Evolutionary conservation across 2,329 filamentous ascomycete genomes (phyloP).

Genomic region (Aotearoamyces nothofagi): DNA sequence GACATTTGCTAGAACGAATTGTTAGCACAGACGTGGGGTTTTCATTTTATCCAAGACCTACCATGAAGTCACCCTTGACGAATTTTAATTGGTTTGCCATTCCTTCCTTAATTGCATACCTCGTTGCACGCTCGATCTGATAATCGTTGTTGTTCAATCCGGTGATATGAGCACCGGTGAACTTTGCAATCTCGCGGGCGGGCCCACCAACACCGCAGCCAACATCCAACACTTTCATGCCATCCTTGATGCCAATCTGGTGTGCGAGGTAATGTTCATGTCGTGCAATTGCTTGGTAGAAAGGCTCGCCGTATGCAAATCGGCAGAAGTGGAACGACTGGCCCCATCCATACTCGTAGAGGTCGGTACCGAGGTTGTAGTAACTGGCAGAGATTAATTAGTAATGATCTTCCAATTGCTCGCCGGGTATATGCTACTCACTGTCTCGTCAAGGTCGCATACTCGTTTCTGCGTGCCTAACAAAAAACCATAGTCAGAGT

Average conservation of each 20-base stretch:
- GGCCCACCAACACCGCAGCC: slow-evolving; percentile 95
- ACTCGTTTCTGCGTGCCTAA: slow-evolving; percentile 69
- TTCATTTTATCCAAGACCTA: slow-evolving; percentile 15
- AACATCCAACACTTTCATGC: slow-evolving; percentile 86
- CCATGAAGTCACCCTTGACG: slow-evolving; percentile 96
- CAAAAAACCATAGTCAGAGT: slow-evolving; percentile 1
- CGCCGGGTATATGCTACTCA: slow-evolving; percentile 30
- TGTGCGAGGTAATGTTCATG: slow-evolving; percentile 97
- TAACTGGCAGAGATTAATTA: slow-evolving; percentile 45
- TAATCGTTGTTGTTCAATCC: slow-evolving; percentile 99
- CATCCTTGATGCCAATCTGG: slow-evolving; percentile 70
- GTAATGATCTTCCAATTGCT: background rate
- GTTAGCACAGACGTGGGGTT: slow-evolving; percentile 3
- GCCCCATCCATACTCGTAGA: slow-evolving; percentile 96
- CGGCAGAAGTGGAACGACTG: slow-evolving; percentile 97
- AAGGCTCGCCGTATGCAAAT: slow-evolving; percentile 73
- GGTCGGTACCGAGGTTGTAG: slow-evolving; percentile 91
- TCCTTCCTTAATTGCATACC: slow-evolving; percentile 70
- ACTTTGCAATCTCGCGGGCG: slow-evolving; percentile 90
- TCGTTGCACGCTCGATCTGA: slow-evolving; percentile 86
- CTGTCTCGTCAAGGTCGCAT: slow-evolving; percentile 87
- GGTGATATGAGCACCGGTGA: slow-evolving; percentile 75
- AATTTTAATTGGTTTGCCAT: slow-evolving; percentile 68
- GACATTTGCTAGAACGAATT: slow-evolving; percentile 58
- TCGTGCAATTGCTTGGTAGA: slow-evolving; percentile 81